Base-by-base conservation (phyloP, 2,329 filamentous ascomycete genomes). In the Trichophyton mentagrophytes region DNA sequence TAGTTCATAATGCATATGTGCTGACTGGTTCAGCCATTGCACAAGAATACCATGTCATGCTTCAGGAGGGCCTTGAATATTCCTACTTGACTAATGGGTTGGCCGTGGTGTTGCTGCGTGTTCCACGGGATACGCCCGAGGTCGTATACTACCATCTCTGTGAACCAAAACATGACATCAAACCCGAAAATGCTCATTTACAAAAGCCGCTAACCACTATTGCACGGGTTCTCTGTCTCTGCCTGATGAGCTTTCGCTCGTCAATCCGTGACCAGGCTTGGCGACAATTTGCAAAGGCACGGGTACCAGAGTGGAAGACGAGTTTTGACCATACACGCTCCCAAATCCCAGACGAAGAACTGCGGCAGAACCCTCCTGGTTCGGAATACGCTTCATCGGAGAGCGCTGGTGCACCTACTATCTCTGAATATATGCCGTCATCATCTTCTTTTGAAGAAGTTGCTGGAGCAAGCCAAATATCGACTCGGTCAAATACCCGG, bases 21-120 rank as follows among this genome's bases (percentile, higher is more conserved):
- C 61, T 70, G 4, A 57, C 61, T 2, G 61, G 63, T 0, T 67
- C 67, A 1, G 67, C 64, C 8, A 5, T 70, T 2, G 65, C 64
- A 4, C 65, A 71, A 49, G 64, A 68, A 61, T 73, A 65, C 56
- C 65, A 71, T 63, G 64, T 69, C 2, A 71, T 70, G 65, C 67
- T 71, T 44, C 46, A 68, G 59, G 65, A 69, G 59, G 67, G 68
- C 1, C 64, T 69, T 11, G 65, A 66, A 57, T 68, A 67, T 57
- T 69, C 67, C 15, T 70, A 66, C 58, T 17, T 71, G 44, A 66
- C 67, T 1, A 68, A 63, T 55, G 66, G 68, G 1, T 33, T 68
- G 1, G 61, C 59, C 0, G 36, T 62, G 8, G 64, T 71, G 3
- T 63, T 65, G 15, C 64, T 68, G 6, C 36, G 57, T 5, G 61